Base-by-base conservation (phyloP, 495 filamentous ascomycete genomes). In the Aspergillus biplanus region DNA sequence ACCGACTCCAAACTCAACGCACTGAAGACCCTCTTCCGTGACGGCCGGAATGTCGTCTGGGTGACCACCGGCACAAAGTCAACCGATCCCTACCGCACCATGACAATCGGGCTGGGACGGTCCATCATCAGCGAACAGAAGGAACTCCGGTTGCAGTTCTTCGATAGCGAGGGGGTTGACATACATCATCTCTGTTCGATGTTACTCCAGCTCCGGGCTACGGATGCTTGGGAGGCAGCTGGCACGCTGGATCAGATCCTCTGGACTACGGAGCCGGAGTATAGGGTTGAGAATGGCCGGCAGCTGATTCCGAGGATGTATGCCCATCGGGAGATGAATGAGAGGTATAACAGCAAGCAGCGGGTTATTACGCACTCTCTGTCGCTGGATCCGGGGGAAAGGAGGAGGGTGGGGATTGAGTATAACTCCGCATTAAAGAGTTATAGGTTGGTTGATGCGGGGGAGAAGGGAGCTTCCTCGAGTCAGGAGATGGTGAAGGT, bases 241-340 rank as follows among this genome's bases (percentile, higher is more conserved):
- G 86, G 7, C 42, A 39, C 37, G 13, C 7, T 8, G 4, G 53
- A 52, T 5, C 32, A 37, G 8, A 46, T 64, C 18, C 58, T 76
- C 7, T 77, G 72, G 72, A 65, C 68, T 7, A 62, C 37, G 11
- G 76, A 79, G 61, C 73, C 68, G 3, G 76, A 79, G 61, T 21
- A 1, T 67, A 0, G 56, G 61, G n/a, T 71, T 7, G 57, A 70
- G 0, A 37, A 61, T n/a, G 68, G 66, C n/a, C 49, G 52, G 31
- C 52, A 62, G 4, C 18, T 71, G 9, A 68, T 77, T 52, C 71
- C 74, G 5, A 33, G 53, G 33, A n/a, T 34, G 52, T 55, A 15
- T 15, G 33, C 21, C n/a, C 27, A 39, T 18, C 33, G 9, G 8
- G 37, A 39, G 37, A 13, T 13, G 37, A 39, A 39, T 13, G 37